Base-by-base conservation (phyloP, 192 early-diverging fungal genomes). In the Kickxella alabastrina region DNA sequence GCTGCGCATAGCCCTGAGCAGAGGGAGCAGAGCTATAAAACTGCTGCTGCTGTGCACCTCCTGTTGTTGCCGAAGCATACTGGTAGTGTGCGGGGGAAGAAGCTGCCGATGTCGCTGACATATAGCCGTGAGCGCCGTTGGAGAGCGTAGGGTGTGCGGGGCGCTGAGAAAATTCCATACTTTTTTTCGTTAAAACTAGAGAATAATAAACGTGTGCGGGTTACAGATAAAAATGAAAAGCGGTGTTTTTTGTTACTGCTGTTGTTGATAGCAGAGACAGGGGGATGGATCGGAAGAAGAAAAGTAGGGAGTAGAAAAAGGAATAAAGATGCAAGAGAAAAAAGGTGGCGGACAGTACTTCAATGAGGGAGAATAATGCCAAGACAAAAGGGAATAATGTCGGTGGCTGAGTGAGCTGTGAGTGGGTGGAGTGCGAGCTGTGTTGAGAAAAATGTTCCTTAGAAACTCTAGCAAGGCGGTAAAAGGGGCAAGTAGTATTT, bases 121-220 rank as follows among this genome's bases (percentile, higher is more conserved):
- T 12, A 54, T 46, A 52, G 24, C 54, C 54, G 38, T 73, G 58
- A 12, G 62, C 28, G 28, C 29, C 51, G 7, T 49, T 43, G 18
- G 61, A 32, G 53, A 55, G 47, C n/a, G 57, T 25, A 17, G 49
- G 32, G 38, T 64, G 68, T 56, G 68, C 48, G 63, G 70, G 63
- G 59, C 55, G 70, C 59, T 74, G 70, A 9, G 63, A 74, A 49
- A 74, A 74, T 54, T 74, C 70, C 70, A 74, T 74, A 37, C n/a
- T n/a, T n/a, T n/a, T n/a, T n/a, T n/a, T n/a, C n/a, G n/a, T n/a
- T n/a, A n/a, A n/a, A n/a, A n/a, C n/a, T n/a, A n/a, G n/a, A n/a
- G n/a, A n/a, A 18, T 32, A 53, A 53, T 53, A 53, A 23, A 42
- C 10, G 38, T 22, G n/a, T 15, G 35, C 19, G 39, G n/a, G n/a